Base-by-base conservation (phyloP, 768 basidiomycete species). In the Agaricus subrufescens region DNA sequence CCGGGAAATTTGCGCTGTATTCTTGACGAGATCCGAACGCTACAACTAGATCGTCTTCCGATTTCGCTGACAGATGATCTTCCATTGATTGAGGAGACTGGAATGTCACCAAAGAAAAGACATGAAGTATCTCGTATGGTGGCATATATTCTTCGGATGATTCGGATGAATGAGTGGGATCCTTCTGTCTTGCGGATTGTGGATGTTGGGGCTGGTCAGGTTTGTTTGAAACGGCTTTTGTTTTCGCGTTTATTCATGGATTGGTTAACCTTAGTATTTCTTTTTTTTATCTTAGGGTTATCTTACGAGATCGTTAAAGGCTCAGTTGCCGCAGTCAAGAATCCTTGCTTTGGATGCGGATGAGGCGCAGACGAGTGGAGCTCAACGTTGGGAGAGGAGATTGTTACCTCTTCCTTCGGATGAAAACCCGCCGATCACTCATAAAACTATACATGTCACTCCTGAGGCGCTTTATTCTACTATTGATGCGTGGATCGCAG, bases 121-220 rank as follows among this genome's bases (percentile, higher is more conserved):
- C 88, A 91, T 59, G 89, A 91, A 65, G 86, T 91, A 46, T 60
- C 69, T 1, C 78, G 80, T 47, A 89, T 89, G 86, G 71, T 75
- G 15, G 67, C 75, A 6, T 86, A 81, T 68, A 72, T 86, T 27
- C 63, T 67, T 39, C 63, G 62, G 15, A 64, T 85, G 30, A 67
- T 73, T 44, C 65, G 60, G 30, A 56, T 63, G 39, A 68, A 65
- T 19, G 46, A 62, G 29, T 58, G 64, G n/a, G 60, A 56, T 58
- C 29, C 27, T 15, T 37, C 52, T 7, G 50, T 47, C 2, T 56
- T 70, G 9, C 78, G 82, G 58, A 79, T 81, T 29, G 87, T 90
- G 34, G 89, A 91, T 58, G 75, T 89, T 43, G 89, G 89, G 19
- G 84, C 89, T 6, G 89, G 89, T 14, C 87, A 88, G 66, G 85